Evolutionary conservation across 345 rosid genomes (phyloP).

Genomic region (Erysimum cheiranthoides): DNA sequence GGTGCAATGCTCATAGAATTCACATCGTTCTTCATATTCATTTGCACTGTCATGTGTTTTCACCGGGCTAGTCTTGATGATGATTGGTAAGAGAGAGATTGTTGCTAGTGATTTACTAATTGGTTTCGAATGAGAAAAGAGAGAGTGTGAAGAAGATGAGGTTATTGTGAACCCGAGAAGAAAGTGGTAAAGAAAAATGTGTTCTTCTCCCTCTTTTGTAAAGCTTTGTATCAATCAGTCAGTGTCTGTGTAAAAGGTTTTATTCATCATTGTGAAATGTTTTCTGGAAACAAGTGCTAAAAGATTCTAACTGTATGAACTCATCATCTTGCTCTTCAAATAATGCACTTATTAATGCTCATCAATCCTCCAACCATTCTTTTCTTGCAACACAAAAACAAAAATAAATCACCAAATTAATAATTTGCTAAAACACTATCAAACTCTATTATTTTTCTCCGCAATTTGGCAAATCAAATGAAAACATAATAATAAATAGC

Average conservation of each 20-base stretch:
- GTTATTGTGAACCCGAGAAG: slow-evolving; percentile 12
- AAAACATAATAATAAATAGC: too few species aligned
- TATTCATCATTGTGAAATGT: slow-evolving; percentile 30
- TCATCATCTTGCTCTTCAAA: too few species aligned
- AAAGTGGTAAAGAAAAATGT: not conserved
- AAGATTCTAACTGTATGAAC: too few species aligned
- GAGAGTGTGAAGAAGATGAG: slow-evolving; percentile 14
- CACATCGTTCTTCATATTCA: slow-evolving; percentile 92
- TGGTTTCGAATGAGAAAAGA: slow-evolving; percentile 21
- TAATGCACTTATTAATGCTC: too few species aligned
- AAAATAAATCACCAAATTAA: too few species aligned
- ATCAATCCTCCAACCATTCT: too few species aligned
- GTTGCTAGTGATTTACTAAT: slow-evolving; percentile 24
- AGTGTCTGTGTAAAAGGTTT: slow-evolving; percentile 29
- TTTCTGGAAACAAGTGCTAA: slow-evolving; percentile 1
- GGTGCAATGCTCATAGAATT: slow-evolving; percentile 97
- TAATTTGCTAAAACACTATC: too few species aligned
- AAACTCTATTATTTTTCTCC: too few species aligned
- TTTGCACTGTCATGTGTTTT: slow-evolving; percentile 90
- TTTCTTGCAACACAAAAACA: too few species aligned
- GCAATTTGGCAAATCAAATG: too few species aligned
- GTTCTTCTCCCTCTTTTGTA: slow-evolving; percentile 30
- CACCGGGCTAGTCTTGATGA: slow-evolving; percentile 93
- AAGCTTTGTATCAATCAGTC: slow-evolving; percentile 42
- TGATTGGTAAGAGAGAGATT: slow-evolving; percentile 64